Percentiles rank a stretch among this genome's conserved stretches.
These are phyloP conservation scores for Alternaria angustiovoidea DNA, from an alignment of 2,329 filamentous ascomycete genomes.

Conservation along the genomic window DNA sequence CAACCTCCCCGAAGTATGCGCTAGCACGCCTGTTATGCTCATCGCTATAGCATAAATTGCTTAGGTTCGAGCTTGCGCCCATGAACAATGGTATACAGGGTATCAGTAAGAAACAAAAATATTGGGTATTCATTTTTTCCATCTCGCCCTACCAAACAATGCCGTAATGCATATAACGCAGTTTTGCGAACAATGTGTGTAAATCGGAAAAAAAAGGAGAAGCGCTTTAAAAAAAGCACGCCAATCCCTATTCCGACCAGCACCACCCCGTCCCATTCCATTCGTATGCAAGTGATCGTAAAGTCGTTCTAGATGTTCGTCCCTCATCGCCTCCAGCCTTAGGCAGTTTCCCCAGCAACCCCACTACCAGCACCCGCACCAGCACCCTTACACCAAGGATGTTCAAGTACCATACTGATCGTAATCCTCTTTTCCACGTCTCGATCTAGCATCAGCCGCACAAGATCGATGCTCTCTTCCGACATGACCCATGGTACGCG, in stretches of 20 bases:
- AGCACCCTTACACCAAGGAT: conserved; percentile 74
- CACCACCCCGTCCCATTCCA: not conserved
- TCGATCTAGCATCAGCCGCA: conserved; percentile 90
- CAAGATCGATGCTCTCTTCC: conserved; percentile 90
- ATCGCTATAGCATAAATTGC: not conserved
- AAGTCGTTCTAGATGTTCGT: conserved; percentile 11
- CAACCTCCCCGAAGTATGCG: not conserved
- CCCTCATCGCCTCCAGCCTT: not conserved
- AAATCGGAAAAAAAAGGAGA: not conserved
- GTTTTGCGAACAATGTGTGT: conserved; percentile 5
- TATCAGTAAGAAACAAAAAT: not conserved
- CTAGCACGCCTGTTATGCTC: not conserved
- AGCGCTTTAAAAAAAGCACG: not conserved
- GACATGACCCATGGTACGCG: conserved; percentile 88
- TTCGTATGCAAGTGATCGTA: conserved; percentile 7
- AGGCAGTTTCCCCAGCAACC: not conserved
- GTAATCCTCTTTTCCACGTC: conserved; percentile 82
- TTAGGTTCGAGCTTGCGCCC: not conserved
- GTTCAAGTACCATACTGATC: conserved; percentile 87
- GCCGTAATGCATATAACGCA: not conserved
- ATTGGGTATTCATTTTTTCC: conserved; percentile 6
- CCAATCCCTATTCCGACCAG: not conserved
- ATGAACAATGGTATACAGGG: not conserved
- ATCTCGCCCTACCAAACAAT: conserved; percentile 2
- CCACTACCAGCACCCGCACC: not conserved